Evolutionary conservation across 345 rosid species (phyloP).

Genomic region (Durio zibethinus): DNA sequence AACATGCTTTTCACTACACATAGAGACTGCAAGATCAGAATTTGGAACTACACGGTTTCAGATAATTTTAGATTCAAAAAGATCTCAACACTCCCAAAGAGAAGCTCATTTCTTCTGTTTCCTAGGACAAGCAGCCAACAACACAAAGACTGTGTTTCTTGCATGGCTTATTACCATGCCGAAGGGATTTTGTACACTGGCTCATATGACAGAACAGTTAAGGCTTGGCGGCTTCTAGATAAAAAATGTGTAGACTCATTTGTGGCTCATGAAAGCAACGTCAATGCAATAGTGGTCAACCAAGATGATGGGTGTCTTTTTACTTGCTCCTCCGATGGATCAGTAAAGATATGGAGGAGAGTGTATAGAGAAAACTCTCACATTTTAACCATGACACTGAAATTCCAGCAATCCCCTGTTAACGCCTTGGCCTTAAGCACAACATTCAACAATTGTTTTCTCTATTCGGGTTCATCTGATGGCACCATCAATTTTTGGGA

Average conservation of each 20-base stretch:
- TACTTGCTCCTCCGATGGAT: conserved; percentile 50
- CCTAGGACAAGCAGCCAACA: conserved; percentile 24
- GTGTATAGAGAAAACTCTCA: conserved; percentile 46
- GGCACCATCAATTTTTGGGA: conserved; percentile 53
- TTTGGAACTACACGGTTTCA: conserved; percentile 37
- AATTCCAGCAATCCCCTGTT: conserved; percentile 47
- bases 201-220: conserved; percentile 39
- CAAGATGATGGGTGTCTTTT: conserved; percentile 55
- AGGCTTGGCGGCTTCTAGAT: conserved; percentile 43
- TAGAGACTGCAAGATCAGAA: conserved; percentile 37
- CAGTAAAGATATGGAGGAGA: conserved; percentile 51
- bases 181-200: conserved; percentile 45
- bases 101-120: conserved; percentile 28
- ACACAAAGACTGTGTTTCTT: conserved; percentile 41
- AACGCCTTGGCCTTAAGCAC: conserved; percentile 46
- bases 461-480: conserved; percentile 49
- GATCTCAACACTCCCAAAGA: conserved; percentile 35
- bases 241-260: conserved; percentile 46
- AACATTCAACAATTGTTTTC: conserved; percentile 25
- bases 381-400: conserved; percentile 44
- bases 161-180: conserved; percentile 49
- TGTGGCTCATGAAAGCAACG: conserved; percentile 44
- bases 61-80: conserved; percentile 34
- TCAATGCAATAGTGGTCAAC: conserved; percentile 42
- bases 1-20: conserved; percentile 50